Evolutionary conservation across 768 basidiomycete genomes (phyloP).

Genomic region (Mycena haematopus): DNA sequence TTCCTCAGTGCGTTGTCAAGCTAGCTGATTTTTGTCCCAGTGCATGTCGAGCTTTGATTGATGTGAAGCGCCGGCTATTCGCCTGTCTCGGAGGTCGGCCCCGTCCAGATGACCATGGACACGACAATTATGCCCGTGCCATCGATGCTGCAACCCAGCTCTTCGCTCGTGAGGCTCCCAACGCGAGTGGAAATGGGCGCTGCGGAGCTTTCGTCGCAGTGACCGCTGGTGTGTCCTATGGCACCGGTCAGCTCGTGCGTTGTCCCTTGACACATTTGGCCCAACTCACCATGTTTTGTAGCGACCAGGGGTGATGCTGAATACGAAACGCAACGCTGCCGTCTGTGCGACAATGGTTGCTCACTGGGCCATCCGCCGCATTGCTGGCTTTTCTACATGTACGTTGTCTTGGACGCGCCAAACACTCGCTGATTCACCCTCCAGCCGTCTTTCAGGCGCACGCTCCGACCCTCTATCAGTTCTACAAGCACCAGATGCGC

Average conservation of each 20-base stretch:
- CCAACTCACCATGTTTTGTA: too few relatives aligned
- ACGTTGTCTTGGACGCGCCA: too few relatives aligned
- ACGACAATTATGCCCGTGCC: not conserved
- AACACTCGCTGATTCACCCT: not conserved
- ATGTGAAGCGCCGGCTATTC: not conserved
- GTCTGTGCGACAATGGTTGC: slow-evolving; percentile 2
- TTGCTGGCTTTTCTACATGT: not conserved
- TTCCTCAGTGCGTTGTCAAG: too few relatives aligned
- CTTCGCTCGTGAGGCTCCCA: not conserved
- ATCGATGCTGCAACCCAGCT: not conserved
- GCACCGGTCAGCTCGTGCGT: too few relatives aligned
- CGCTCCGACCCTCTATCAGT: not conserved
- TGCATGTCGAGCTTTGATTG: not conserved
- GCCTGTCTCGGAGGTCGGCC: not conserved
- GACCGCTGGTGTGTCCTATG: too few relatives aligned
- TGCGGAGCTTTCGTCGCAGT: too few relatives aligned
- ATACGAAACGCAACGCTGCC: not conserved
- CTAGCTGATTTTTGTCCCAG: not conserved
- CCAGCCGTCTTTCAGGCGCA: not conserved
- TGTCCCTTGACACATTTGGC: too few relatives aligned
- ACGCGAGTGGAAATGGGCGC: too few relatives aligned
- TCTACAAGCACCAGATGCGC: not conserved
- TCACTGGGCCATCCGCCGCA: not conserved
- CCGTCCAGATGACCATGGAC: not conserved
- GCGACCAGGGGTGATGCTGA: slow-evolving; percentile 8